A percentile compares a stretch with the other conserved stretches of the same genome.
phyloP scores from a whole-genome alignment of 2,329 filamentous ascomycete genomes.

The Tolypocladium guangdongense region DNA sequence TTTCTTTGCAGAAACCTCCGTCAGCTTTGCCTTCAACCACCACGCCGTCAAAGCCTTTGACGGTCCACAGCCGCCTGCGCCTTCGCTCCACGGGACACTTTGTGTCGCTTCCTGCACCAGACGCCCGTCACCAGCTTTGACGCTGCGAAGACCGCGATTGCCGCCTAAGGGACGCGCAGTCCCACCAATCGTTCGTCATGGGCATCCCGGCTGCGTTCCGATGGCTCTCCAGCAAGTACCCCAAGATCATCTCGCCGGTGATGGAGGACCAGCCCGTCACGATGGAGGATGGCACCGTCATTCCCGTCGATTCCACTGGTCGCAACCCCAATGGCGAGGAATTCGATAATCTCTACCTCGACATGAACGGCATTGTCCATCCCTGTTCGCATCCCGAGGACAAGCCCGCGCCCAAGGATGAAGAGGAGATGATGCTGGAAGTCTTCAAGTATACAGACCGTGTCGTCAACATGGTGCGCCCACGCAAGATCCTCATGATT shows the following conservation, averaged over 20 bases:
- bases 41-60: background rate
- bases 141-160: background rate
- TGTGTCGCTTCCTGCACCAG: background rate
- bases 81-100: background rate
- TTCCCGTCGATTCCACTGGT: slow-evolving; percentile 74
- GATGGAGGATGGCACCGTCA: slow-evolving; percentile 67
- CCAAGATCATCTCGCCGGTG: slow-evolving; percentile 90
- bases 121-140: background rate
- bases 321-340: slow-evolving; percentile 97
- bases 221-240: slow-evolving; percentile 95
- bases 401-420: slow-evolving; percentile 76
- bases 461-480: slow-evolving; percentile 96
- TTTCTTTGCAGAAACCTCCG: background rate
- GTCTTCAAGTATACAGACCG: slow-evolving; percentile 98
- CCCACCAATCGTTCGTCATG: slow-evolving; percentile 40
- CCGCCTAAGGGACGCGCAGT: background rate
- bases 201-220: slow-evolving; percentile 91
- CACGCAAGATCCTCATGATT: slow-evolving; percentile 92
- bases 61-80: background rate
- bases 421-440: slow-evolving; percentile 99
- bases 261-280: slow-evolving; percentile 74
- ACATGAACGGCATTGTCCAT: slow-evolving; percentile 99
- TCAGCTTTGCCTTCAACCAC: background rate
- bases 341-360: slow-evolving; percentile 93
- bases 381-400: slow-evolving; percentile 97